phyloP scores from a whole-genome alignment of 345 rosid genomes.

The Noccaea bulbosa region DNA sequence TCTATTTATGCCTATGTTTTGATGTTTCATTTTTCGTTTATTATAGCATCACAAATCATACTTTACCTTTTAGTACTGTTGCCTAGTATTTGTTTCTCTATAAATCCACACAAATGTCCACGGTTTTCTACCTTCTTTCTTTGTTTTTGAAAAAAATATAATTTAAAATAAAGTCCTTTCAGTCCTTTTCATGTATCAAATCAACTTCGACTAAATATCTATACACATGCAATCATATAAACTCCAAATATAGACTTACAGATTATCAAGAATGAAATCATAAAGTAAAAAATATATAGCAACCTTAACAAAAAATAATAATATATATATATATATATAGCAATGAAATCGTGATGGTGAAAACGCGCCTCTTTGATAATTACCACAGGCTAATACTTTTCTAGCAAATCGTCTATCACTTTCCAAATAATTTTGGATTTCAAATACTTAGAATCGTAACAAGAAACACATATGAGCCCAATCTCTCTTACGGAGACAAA shows the following conservation, averaged over 20 bases:
- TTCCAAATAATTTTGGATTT: conserved; percentile 7
- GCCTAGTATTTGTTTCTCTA: conserved; percentile 26
- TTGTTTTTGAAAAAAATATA: neutral
- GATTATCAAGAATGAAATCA: neutral
- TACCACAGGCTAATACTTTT: neutral
- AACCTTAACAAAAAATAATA: too few relatives aligned
- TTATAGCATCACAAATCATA: conserved; percentile 30
- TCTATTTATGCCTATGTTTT: conserved; percentile 34
- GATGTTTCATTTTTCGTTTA: conserved; percentile 26
- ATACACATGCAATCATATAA: neutral
- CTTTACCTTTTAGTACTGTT: conserved; percentile 6
- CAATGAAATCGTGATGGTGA: neutral
- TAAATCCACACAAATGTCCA: neutral
- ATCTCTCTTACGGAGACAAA: conserved; percentile 24
- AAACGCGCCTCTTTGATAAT: neutral
- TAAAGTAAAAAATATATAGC: neutral
- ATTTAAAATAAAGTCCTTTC: neutral
- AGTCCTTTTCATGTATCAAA: neutral
- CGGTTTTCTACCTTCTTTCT: neutral
- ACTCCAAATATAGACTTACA: neutral
- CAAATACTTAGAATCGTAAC: conserved; percentile 19
- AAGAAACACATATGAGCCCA: conserved; percentile 21
- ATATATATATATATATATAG: neutral
- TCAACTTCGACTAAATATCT: neutral
- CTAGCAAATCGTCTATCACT: neutral